phyloP scores from a whole-genome alignment of 192 early-diverging fungal genomes.

The Phycomyces blakesleeanus region DNA sequence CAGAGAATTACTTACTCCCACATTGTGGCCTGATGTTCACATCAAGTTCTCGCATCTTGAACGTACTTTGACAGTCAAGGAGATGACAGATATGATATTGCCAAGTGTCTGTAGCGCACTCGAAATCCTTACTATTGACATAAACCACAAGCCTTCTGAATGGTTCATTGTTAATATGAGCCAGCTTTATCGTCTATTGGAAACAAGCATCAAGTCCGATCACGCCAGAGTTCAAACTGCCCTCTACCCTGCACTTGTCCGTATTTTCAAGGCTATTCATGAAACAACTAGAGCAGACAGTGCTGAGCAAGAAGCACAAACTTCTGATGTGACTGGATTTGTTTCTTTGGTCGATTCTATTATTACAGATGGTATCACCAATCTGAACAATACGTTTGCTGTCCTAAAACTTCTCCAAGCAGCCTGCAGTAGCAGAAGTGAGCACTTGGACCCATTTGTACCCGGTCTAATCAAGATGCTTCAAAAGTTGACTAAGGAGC shows the following conservation, averaged over 20 bases:
- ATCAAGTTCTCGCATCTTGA: conserved; percentile 67
- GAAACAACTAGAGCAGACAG: conserved; percentile 32
- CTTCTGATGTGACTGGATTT: conserved; percentile 50
- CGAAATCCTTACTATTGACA: conserved; percentile 63
- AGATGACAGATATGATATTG: conserved; percentile 52
- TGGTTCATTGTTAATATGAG: conserved; percentile 68
- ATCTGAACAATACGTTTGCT: conserved; percentile 59
- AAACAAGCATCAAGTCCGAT: conserved; percentile 71
- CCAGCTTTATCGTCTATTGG: conserved; percentile 60
- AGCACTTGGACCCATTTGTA: conserved; percentile 68
- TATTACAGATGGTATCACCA: conserved; percentile 65
- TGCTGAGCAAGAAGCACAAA: conserved; percentile 39
- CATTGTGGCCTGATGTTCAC: conserved; percentile 70
- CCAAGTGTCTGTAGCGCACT: conserved; percentile 61
- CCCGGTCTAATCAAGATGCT: conserved; percentile 78
- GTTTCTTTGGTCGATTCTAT: conserved; percentile 58
- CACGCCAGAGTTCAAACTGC: conserved; percentile 67
- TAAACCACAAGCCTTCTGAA: conserved; percentile 53
- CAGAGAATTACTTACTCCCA: conserved; percentile 54
- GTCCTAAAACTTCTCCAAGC: conserved; percentile 68
- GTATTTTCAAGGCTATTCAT: conserved; percentile 63
- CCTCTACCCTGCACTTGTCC: conserved; percentile 66
- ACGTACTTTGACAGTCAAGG: conserved; percentile 51
- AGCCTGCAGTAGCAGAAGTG: conserved; percentile 55
- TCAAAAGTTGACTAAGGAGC: conserved; percentile 82